phyloP scores from a whole-genome alignment of 2,329 filamentous ascomycete genomes.

The Colletotrichum salicis region DNA sequence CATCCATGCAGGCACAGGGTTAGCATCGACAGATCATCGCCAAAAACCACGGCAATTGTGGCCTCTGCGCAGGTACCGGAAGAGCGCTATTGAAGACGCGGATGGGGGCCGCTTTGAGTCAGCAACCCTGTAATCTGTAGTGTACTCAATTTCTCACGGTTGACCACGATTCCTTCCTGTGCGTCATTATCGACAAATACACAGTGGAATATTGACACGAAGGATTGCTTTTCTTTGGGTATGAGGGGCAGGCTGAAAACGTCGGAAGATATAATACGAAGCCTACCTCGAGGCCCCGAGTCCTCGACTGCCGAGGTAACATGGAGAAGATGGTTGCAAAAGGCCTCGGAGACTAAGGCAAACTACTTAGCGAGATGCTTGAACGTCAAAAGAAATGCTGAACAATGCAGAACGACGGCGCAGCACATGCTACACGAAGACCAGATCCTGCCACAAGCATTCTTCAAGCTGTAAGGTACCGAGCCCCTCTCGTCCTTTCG shows the following conservation, averaged over 20 bases:
- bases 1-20: neutral
- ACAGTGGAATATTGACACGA: neutral
- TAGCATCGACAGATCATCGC: slow-evolving; percentile 3
- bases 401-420: neutral
- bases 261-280: neutral
- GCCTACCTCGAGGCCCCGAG: too few relatives aligned
- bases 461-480: neutral
- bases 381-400: neutral
- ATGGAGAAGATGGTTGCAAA: neutral
- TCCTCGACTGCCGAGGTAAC: neutral
- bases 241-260: neutral
- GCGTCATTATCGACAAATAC: slow-evolving; percentile 19
- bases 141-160: neutral
- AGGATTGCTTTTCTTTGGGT: neutral
- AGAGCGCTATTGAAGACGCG: neutral
- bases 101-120: slow-evolving; percentile 9
- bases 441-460: neutral
- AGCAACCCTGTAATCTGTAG: slow-evolving; percentile 15
- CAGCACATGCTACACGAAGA: neutral
- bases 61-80: neutral
- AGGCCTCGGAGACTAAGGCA: slow-evolving; percentile 15
- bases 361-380: slow-evolving; percentile 10
- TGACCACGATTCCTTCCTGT: neutral
- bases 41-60: slow-evolving; percentile 9
- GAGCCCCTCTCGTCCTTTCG: neutral